Percentiles rank a stretch among this genome's conserved stretches.
phyloP scores from a whole-genome alignment of 129 eudicot genomes.

The Artemisia tridentata region DNA sequence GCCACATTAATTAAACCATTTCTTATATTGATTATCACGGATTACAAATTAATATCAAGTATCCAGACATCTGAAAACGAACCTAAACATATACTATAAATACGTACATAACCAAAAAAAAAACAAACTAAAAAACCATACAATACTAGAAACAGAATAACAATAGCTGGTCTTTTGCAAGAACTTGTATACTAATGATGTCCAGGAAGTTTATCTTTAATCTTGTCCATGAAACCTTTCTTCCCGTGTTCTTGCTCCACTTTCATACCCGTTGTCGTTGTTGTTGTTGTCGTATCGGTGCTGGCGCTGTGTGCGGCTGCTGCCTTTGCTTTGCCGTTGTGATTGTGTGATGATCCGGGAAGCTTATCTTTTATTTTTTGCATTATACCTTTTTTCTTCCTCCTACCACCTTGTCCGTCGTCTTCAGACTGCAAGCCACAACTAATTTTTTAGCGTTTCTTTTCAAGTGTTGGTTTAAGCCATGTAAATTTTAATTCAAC shows the following conservation, averaged over 20 bases:
- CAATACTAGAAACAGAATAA: background rate
- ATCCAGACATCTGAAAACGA: background rate
- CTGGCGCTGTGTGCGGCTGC: conserved; percentile 21
- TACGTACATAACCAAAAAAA: background rate
- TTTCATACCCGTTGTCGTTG: conserved; percentile 8
- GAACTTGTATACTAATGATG: conserved; percentile 28
- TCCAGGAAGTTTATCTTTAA: conserved; percentile 76
- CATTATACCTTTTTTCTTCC: conserved; percentile 60
- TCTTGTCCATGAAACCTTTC: conserved; percentile 66
- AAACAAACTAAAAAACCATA: background rate
- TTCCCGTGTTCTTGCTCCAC: conserved; percentile 51
- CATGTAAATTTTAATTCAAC: too few relatives aligned
- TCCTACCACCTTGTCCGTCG: conserved; percentile 63
- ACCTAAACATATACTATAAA: background rate
- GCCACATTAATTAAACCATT: too few relatives aligned
- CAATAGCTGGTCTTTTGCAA: background rate
- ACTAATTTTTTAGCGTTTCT: background rate
- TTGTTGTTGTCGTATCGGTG: conserved; percentile 13
- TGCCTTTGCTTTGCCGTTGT: conserved; percentile 22
- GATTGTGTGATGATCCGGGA: conserved; percentile 29
- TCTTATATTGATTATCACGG: too few relatives aligned
- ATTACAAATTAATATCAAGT: too few relatives aligned
- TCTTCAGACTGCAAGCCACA: conserved; percentile 39
- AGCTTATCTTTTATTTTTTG: conserved; percentile 65
- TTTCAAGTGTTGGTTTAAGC: too few relatives aligned